Evolutionary conservation across 169 alveolate genomes (phyloP).

Genomic region (Plasmodium falciparum): DNA sequence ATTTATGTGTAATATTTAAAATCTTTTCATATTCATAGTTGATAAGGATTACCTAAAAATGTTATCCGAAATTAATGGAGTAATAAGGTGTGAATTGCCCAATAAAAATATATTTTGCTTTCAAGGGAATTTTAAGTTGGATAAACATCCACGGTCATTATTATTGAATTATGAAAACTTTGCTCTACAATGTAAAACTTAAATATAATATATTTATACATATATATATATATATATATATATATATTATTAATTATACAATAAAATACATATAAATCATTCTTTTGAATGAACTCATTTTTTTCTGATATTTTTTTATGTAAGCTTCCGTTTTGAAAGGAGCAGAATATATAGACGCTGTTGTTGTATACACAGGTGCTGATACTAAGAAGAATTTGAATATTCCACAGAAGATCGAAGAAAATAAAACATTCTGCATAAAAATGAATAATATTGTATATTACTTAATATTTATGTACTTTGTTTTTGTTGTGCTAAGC

Average conservation of each 20-base stretch:
- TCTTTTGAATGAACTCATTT: not conserved
- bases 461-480: slow-evolving; percentile 64
- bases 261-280: not conserved
- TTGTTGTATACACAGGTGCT: slow-evolving; percentile 77
- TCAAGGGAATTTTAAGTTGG: slow-evolving; percentile 67
- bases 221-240: no score
- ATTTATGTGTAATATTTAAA: not conserved
- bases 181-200: slow-evolving; percentile 65
- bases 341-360: slow-evolving; percentile 71
- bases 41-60: slow-evolving; percentile 70
- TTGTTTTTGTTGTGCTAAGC: slow-evolving; percentile 56
- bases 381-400: slow-evolving; percentile 76
- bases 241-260: not conserved
- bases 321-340: slow-evolving; percentile 75
- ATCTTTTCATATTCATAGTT: slow-evolving; percentile 19
- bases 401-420: slow-evolving; percentile 64
- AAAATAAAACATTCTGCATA: slow-evolving; percentile 60
- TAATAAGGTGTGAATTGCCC: slow-evolving; percentile 74
- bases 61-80: slow-evolving; percentile 76
- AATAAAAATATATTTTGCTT: slow-evolving; percentile 64
- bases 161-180: slow-evolving; percentile 63
- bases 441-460: slow-evolving; percentile 75
- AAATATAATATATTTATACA: not conserved
- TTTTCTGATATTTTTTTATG: slow-evolving; percentile 11
- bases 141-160: slow-evolving; percentile 69